Conservation (phyloP, 352 stramenopile genomes). For the Hyaloperonospora arabidopsidis region DNA sequence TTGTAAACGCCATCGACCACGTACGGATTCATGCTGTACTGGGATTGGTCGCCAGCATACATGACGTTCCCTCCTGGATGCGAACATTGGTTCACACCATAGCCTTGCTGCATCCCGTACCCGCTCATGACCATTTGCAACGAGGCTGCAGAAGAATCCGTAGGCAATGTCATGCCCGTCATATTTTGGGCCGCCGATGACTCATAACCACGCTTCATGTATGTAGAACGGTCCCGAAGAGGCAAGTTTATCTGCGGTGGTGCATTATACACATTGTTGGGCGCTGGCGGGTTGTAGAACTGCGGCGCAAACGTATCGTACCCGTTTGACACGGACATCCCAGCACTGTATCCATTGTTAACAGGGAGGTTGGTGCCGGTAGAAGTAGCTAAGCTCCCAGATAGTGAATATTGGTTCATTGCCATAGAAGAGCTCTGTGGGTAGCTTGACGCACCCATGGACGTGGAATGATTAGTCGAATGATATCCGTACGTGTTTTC, state of each 20-base stretch:
- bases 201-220: conserved; percentile 43
- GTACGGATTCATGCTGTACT: conserved; percentile 31
- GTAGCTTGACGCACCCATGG: conserved; percentile 19
- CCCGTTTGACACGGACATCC: conserved; percentile 14
- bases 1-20: conserved; percentile 30
- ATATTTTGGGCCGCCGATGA: conserved; percentile 27
- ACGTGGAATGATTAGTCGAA: conserved; percentile 9
- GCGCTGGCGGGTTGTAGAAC: conserved; percentile 31
- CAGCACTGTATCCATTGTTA: conserved; percentile 22
- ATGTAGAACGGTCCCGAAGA: conserved; percentile 46
- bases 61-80: conserved; percentile 30
- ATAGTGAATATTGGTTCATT: conserved; percentile 25
- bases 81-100: conserved; percentile 19
- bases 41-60: conserved; percentile 25
- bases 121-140: conserved; percentile 22
- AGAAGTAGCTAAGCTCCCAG: conserved; percentile 13
- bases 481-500: conserved; percentile 34
- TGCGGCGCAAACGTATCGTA: conserved; percentile 25
- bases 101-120: conserved; percentile 31
- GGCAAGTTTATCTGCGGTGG: conserved; percentile 51
- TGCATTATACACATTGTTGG: conserved; percentile 29
- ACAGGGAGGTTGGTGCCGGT: conserved; percentile 13
- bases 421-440: conserved; percentile 28
- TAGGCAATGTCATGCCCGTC: conserved; percentile 24
- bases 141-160: conserved; percentile 20